Evolutionary conservation across 1,284 basidiomycete genomes (phyloP).

Genomic region (Papiliotrema nemorosa): DNA sequence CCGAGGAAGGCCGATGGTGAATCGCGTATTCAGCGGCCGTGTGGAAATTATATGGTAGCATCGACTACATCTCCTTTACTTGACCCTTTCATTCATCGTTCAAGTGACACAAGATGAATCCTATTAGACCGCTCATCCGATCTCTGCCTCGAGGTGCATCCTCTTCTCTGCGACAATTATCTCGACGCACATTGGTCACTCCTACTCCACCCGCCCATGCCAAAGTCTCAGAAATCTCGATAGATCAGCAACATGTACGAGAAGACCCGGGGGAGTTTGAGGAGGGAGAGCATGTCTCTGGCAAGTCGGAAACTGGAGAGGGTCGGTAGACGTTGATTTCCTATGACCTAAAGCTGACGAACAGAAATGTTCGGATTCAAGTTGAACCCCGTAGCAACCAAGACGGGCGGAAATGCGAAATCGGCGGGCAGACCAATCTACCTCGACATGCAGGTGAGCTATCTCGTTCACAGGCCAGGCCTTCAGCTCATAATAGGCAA

Average conservation of each 20-base stretch:
- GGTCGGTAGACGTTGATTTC: slow-evolving; percentile 13
- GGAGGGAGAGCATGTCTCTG: slow-evolving; percentile 25
- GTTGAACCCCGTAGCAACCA: slow-evolving; percentile 60
- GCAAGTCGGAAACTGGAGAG: slow-evolving; percentile 18
- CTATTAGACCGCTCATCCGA: slow-evolving; percentile 21
- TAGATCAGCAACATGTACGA: slow-evolving; percentile 11
- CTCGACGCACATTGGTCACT: slow-evolving; percentile 26
- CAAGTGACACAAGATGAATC: slow-evolving; percentile 13
- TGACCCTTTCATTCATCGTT: background rate
- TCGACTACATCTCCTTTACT: background rate
- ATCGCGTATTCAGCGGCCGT: too few species aligned
- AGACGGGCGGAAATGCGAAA: slow-evolving; percentile 60
- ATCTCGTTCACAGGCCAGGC: background rate
- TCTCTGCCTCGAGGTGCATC: slow-evolving; percentile 6
- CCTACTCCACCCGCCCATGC: slow-evolving; percentile 26
- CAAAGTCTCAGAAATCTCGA: slow-evolving; percentile 24
- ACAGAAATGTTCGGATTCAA: slow-evolving; percentile 85
- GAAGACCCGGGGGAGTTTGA: slow-evolving; percentile 36
- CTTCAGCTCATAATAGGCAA: slow-evolving; percentile 62
- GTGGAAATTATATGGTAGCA: background rate
- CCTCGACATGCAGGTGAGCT: slow-evolving; percentile 85
- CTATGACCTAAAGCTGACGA: background rate
- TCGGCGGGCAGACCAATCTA: slow-evolving; percentile 82
- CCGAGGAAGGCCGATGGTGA: background rate
- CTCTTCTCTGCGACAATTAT: slow-evolving; percentile 3